Percentiles rank a stretch among this genome's conserved stretches.
These are phyloP conservation scores for Phytopythium litorale DNA, from an alignment of 352 stramenopile species.

Conservation along the genomic window DNA sequence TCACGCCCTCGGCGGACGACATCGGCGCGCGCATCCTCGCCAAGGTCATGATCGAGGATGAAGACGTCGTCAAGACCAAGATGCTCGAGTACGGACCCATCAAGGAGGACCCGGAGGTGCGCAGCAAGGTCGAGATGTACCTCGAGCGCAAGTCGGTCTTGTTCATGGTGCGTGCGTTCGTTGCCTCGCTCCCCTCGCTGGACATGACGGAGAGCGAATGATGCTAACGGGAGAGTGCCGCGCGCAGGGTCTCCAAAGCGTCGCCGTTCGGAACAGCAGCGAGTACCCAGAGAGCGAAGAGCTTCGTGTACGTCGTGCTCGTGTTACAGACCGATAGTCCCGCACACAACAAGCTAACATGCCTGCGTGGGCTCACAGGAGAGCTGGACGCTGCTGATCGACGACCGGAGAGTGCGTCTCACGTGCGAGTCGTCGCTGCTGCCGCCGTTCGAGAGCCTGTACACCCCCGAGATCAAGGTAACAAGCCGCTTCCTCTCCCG, in stretches of 20 bases:
- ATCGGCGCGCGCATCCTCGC: constrained; percentile 71
- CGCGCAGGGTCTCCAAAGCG: constrained; percentile 31
- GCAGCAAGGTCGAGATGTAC: constrained; percentile 84
- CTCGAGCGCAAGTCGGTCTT: constrained; percentile 75
- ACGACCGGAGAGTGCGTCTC: constrained; percentile 68
- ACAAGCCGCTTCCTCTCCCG: neutral
- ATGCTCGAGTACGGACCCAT: constrained; percentile 84
- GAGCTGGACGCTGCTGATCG: constrained; percentile 79
- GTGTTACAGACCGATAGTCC: neutral
- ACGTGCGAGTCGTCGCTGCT: constrained; percentile 82
- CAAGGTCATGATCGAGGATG: constrained; percentile 74
- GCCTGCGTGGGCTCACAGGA: constrained; percentile 28
- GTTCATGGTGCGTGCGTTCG: constrained; percentile 60
- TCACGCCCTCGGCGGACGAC: constrained; percentile 75
- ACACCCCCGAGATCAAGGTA: constrained; percentile 67
- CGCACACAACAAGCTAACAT: neutral
- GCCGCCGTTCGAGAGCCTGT: constrained; percentile 73
- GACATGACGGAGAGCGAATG: neutral
- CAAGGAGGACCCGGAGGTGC: constrained; percentile 78
- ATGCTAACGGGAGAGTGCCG: neutral
- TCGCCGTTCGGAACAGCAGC: constrained; percentile 56
- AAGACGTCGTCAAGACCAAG: constrained; percentile 67
- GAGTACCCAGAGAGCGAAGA: constrained; percentile 57
- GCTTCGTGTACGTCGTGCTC: constrained; percentile 36
- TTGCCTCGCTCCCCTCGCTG: too few species aligned